Conservation (phyloP, 371 early-diverging fungal genomes). For the Gilbertella persicaria region DNA sequence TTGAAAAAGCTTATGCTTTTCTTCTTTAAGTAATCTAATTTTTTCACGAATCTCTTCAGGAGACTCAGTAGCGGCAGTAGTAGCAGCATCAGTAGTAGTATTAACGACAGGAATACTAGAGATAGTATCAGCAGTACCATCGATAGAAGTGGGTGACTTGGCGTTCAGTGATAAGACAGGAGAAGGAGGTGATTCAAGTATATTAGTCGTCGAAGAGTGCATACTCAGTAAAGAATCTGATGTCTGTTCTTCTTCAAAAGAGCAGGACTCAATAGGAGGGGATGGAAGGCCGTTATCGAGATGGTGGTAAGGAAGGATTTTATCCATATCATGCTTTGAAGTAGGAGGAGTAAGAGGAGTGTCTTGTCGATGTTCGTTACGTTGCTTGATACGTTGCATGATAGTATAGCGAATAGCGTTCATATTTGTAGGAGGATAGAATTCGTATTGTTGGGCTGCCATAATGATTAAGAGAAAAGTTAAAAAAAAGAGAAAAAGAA, state of each 20-base stretch:
- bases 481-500: background rate
- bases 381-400: conserved; percentile 34
- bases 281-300: conserved; percentile 44
- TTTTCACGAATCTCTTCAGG: conserved; percentile 34
- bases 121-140: background rate
- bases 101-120: background rate
- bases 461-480: background rate
- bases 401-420: conserved; percentile 38
- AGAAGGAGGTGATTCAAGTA: conserved; percentile 11
- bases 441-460: conserved; percentile 23
- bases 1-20: conserved; percentile 46
- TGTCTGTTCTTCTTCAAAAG: conserved; percentile 13
- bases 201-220: background rate
- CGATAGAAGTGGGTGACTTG: background rate
- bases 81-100: background rate
- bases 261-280: conserved; percentile 39
- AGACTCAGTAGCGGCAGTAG: conserved; percentile 7
- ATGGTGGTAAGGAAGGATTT: conserved; percentile 11
- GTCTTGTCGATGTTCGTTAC: conserved; percentile 15
- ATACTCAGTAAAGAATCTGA: background rate
- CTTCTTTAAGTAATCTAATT: conserved; percentile 32
- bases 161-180: conserved; percentile 9
- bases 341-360: conserved; percentile 5
- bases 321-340: conserved; percentile 3
- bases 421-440: conserved; percentile 34